Evolutionary conservation across 495 filamentous ascomycete genomes (phyloP).

Genomic region (Sporormia fimetaria): DNA sequence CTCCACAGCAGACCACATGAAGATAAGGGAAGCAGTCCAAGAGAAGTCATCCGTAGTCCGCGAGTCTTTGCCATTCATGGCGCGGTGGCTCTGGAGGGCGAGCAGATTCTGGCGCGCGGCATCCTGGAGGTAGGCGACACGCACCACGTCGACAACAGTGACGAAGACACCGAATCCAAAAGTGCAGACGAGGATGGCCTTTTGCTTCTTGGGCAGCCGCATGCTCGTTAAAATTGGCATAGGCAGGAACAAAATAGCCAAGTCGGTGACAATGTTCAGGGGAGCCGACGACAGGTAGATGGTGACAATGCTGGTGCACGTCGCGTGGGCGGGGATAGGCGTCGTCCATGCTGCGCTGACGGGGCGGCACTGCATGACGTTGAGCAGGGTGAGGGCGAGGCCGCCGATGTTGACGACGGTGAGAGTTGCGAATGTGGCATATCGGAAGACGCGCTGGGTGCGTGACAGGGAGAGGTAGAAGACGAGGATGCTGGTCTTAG

Average conservation of each 20-base stretch:
- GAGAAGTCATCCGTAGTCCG: slow-evolving; percentile 40
- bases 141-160: slow-evolving; percentile 73
- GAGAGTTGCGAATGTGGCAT: slow-evolving; percentile 58
- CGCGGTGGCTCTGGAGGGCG: slow-evolving; percentile 18
- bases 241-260: slow-evolving; percentile 71
- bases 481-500: slow-evolving; percentile 83
- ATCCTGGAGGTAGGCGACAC: slow-evolving; percentile 79
- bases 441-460: slow-evolving; percentile 59
- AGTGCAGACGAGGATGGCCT: slow-evolving; percentile 68
- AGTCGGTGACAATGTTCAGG: slow-evolving; percentile 74
- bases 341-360: slow-evolving; percentile 49
- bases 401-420: slow-evolving; percentile 67
- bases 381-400: slow-evolving; percentile 67
- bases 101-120: slow-evolving; percentile 33
- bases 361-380: slow-evolving; percentile 82
- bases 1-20: slow-evolving; percentile 90
- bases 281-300: slow-evolving; percentile 76
- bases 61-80: slow-evolving; percentile 1
- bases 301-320: slow-evolving; percentile 65
- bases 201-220: slow-evolving; percentile 72
- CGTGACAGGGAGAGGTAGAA: slow-evolving; percentile 75
- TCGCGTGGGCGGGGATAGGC: slow-evolving; percentile 34
- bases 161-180: slow-evolving; percentile 79
- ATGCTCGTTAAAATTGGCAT: slow-evolving; percentile 80
- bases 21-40: slow-evolving; percentile 69